Conservation (phyloP, 2,329 filamentous ascomycete species). For the Bertia moriformis region DNA sequence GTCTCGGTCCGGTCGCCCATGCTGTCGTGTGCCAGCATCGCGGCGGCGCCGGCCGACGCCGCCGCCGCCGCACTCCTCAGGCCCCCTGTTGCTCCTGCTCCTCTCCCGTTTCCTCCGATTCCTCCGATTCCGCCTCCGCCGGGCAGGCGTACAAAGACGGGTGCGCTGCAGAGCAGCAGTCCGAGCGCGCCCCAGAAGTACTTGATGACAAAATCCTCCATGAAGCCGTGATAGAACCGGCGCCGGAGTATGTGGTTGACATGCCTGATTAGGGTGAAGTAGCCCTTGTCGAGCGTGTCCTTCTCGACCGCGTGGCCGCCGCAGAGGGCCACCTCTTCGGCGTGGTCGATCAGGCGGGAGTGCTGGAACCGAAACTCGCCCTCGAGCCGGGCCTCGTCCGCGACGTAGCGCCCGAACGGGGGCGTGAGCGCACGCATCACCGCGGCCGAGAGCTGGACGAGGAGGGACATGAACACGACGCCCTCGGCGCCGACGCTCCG, state of each 20-base stretch:
- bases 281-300: slow-evolving; percentile 93
- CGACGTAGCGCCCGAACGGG: slow-evolving; percentile 93
- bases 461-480: slow-evolving; percentile 82
- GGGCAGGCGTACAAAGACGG: slow-evolving; percentile 84
- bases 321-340: slow-evolving; percentile 87
- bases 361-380: slow-evolving; percentile 95
- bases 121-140: slow-evolving; percentile 34
- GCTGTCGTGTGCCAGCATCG: slow-evolving; percentile 30
- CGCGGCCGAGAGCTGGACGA: slow-evolving; percentile 84
- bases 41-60: no score
- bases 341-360: slow-evolving; percentile 85
- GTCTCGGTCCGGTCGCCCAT: slow-evolving; percentile 61
- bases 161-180: slow-evolving; percentile 79
- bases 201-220: slow-evolving; percentile 99
- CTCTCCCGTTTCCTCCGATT: no score
- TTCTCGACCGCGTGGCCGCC: slow-evolving; percentile 87
- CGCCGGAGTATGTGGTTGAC: slow-evolving; percentile 86
- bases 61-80: no score
- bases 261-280: slow-evolving; percentile 97
- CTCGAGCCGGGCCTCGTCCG: slow-evolving; percentile 84
- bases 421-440: slow-evolving; percentile 90
- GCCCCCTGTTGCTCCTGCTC: no score
- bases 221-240: slow-evolving; percentile 92
- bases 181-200: slow-evolving; percentile 97
- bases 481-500: slow-evolving; percentile 89